These are phyloP conservation scores for Santalum album DNA, from an alignment of 164 flowering plant species.

Conservation along the genomic window DNA sequence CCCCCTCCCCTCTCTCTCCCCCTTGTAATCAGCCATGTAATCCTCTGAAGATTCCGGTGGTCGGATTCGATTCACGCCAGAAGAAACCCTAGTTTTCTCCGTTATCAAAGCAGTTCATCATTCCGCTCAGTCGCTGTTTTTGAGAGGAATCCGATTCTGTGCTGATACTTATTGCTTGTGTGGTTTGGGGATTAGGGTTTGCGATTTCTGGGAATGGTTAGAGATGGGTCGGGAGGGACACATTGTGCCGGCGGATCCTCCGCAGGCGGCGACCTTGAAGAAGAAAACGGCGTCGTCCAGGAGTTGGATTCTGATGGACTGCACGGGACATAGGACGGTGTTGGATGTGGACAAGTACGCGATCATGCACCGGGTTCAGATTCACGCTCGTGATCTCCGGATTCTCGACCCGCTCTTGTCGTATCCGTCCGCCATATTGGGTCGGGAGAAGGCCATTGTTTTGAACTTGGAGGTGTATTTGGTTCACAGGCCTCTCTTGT, in stretches of 20 bases:
- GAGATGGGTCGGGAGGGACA: slow-evolving; percentile 46
- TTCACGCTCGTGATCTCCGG: slow-evolving; percentile 89
- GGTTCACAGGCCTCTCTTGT: slow-evolving; percentile 1
- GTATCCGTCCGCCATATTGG: slow-evolving; percentile 93
- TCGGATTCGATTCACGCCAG: no score
- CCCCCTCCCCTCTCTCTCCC: no score
- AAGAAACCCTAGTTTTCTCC: no score
- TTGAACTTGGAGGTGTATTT: slow-evolving; percentile 71
- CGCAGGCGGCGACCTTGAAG: slow-evolving; percentile 28
- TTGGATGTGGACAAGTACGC: slow-evolving; percentile 82
- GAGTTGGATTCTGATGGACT: slow-evolving; percentile 69
- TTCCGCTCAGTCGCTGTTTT: no score
- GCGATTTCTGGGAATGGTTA: slow-evolving; percentile 7
- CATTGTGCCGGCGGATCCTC: slow-evolving; percentile 44
- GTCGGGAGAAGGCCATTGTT: slow-evolving; percentile 81
- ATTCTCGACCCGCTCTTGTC: slow-evolving; percentile 86
- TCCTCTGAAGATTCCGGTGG: no score
- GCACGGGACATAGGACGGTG: slow-evolving; percentile 43
- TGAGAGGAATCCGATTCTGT: no score
- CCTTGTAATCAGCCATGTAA: no score
- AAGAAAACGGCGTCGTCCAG: slow-evolving; percentile 58
- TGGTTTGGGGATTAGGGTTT: not conserved
- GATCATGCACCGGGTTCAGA: slow-evolving; percentile 80
- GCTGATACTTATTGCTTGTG: no score
- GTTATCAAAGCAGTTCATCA: no score